Evolutionary conservation across 805 yeast genomes (phyloP), one percentile per base, ranked within the genome.

Genomic region (Nakazawaea wyomingensis): DNA sequence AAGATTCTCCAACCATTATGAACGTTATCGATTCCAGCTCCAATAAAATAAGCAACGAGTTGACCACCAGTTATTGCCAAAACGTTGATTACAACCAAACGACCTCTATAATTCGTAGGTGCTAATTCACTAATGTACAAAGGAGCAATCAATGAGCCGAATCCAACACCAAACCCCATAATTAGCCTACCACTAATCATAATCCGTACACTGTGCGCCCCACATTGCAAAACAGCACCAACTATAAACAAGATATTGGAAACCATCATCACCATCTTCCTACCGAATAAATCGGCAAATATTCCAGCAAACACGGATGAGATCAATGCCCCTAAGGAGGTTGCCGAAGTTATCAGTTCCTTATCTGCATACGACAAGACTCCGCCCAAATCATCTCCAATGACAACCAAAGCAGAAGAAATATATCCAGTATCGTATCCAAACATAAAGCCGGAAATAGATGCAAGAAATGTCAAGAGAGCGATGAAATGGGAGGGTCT

Each of bases 371-470:
- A 58, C 3, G 74, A 61, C 39, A 75, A 57, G 8, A 50, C 53
- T 48, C 62, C 53, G 13, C 64, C 60, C 48, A 76, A 59, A 53
- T 74, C 80, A 0, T 70, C 63, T 1, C 78, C 79, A 11, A 76
- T 62, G 17, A 68, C 67, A 24, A 76, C 79, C 50, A 76, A 59
- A 1, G 78, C 80, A 11, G 79, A 69, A 4, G 81, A 75, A 13
- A 76, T 74, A 53, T 76, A 76, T 4, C 81, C 82, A 4, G 82
- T 76, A 52, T 76, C 82, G 52, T 76, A 76, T 8, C 82, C 82
- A 55, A 76, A 76, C 78, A 76, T 72, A 53, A 75, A 74, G 2
- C 82, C 82, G 0, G 78, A 73, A 19, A 76, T 70, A 13, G 80
- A 75, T 3, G 78, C 70, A 14, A 72, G 67, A 30, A 70, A 56